A percentile compares a stretch with the other conserved stretches of the same genome.
Evolutionary conservation across 345 rosid genomes (phyloP).

Genomic region (Arabidopsis arenosa): DNA sequence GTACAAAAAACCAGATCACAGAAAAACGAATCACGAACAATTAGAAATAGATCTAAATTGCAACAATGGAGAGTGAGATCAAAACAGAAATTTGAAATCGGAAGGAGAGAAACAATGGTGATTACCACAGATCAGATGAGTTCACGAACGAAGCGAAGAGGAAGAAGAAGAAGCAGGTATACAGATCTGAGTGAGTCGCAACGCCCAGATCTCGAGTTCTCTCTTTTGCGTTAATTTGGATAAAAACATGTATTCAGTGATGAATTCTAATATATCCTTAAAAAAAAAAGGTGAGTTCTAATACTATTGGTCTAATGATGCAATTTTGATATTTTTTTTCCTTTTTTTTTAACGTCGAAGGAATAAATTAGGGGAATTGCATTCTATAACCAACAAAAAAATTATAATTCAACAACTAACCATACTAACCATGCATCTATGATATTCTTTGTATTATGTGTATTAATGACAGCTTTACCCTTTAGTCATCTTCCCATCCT

Average conservation of each 20-base stretch:
- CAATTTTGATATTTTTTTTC: background rate
- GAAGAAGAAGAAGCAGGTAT: background rate
- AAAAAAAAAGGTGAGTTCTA: background rate
- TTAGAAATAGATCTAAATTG: constrained; percentile 12
- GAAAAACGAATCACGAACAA: background rate
- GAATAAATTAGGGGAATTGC: too few species aligned
- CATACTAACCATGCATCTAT: too few species aligned
- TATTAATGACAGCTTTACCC: too few species aligned
- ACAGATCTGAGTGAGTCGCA: constrained; percentile 12
- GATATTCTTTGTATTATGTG: too few species aligned
- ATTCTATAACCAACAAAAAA: too few species aligned
- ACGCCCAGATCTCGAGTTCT: constrained; percentile 1
- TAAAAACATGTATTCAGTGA: background rate
- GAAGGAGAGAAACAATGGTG: background rate
- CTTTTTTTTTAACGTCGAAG: background rate
- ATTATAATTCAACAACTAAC: too few species aligned
- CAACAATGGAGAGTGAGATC: constrained; percentile 10
- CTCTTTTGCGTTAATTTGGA: background rate
- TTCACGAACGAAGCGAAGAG: background rate
- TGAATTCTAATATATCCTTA: background rate
- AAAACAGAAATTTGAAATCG: background rate
- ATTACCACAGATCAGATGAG: constrained; percentile 17
- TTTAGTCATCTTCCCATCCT: too few species aligned
- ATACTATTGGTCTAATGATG: background rate
- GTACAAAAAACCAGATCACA: background rate